Conservation (phyloP, 352 stramenopile species). For the Aphanomyces invadans region DNA sequence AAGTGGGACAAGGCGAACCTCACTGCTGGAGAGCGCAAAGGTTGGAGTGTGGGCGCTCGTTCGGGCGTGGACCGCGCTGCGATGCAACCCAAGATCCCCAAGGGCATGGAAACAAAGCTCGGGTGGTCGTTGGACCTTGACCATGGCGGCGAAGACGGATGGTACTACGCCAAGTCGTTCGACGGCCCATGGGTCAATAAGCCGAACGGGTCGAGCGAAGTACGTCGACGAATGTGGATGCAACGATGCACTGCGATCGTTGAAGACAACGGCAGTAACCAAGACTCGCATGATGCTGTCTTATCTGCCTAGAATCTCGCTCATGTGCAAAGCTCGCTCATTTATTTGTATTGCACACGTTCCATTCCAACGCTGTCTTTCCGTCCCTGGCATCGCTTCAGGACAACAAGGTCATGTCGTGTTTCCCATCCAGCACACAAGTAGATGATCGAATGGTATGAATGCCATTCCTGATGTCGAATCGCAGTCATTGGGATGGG, state of each 20-base stretch:
- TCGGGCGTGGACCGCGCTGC: slow-evolving; percentile 9
- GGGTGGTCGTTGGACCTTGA: slow-evolving; percentile 20
- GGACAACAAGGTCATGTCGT: too few relatives aligned
- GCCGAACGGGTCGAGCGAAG: slow-evolving; percentile 14
- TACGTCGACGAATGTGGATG: slow-evolving; percentile 24
- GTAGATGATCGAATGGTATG: too few relatives aligned
- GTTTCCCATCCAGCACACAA: too few relatives aligned
- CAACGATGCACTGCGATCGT: slow-evolving; percentile 20
- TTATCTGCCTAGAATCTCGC: neutral
- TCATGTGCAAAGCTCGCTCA: neutral
- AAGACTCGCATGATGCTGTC: neutral
- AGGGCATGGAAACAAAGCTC: slow-evolving; percentile 24
- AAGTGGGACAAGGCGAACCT: slow-evolving; percentile 14
- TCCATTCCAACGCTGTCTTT: too few relatives aligned
- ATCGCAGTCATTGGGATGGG: too few relatives aligned
- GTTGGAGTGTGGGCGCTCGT: slow-evolving; percentile 22
- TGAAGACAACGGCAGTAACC: neutral
- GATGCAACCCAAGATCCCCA: slow-evolving; percentile 24
- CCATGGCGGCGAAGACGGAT: slow-evolving; percentile 18
- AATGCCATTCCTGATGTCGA: too few relatives aligned
- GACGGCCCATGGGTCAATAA: slow-evolving; percentile 23
- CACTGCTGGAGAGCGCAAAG: slow-evolving; percentile 7
- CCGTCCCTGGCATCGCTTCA: too few relatives aligned
- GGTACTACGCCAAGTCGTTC: slow-evolving; percentile 23
- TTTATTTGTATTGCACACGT: too few relatives aligned